Evolutionary conservation across 164 flowering plant genomes (phyloP).

Genomic region (Stephania cephalantha): DNA sequence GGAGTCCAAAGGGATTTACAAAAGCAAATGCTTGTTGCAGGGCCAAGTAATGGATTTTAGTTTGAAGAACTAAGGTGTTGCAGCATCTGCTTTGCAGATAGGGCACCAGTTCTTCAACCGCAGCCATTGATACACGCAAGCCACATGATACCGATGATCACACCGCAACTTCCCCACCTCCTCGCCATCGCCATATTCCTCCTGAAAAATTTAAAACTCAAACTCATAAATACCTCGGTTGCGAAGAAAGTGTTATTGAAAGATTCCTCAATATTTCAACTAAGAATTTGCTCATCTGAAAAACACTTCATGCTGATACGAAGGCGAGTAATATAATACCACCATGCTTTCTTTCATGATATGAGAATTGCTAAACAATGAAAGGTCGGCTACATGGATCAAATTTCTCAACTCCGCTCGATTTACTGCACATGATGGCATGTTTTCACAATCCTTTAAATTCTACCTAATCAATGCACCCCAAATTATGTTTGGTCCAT

Average conservation of each 20-base stretch:
- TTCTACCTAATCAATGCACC: too few species aligned
- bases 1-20: conserved; percentile 12
- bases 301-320: neutral
- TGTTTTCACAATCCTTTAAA: too few species aligned
- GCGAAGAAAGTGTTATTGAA: neutral
- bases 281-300: neutral
- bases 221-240: neutral
- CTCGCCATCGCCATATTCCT: conserved; percentile 68
- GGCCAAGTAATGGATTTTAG: neutral
- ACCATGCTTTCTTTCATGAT: neutral
- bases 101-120: conserved; percentile 95
- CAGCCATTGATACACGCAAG: conserved; percentile 81
- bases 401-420: too few species aligned
- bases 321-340: neutral
- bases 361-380: too few species aligned
- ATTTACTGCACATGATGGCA: too few species aligned
- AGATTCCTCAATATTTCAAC: neutral
- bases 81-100: conserved; percentile 69
- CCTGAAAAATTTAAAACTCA: conserved; percentile 37
- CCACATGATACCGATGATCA: conserved; percentile 63
- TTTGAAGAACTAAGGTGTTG: conserved; percentile 17
- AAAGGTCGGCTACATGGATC: too few species aligned
- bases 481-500: too few species aligned
- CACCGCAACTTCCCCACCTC: conserved; percentile 70
- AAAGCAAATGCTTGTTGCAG: neutral